A percentile compares a stretch with the other conserved stretches of the same genome.
phyloP scores from a whole-genome alignment of 2,329 filamentous ascomycete species.

The Sphaerulina musiva region DNA sequence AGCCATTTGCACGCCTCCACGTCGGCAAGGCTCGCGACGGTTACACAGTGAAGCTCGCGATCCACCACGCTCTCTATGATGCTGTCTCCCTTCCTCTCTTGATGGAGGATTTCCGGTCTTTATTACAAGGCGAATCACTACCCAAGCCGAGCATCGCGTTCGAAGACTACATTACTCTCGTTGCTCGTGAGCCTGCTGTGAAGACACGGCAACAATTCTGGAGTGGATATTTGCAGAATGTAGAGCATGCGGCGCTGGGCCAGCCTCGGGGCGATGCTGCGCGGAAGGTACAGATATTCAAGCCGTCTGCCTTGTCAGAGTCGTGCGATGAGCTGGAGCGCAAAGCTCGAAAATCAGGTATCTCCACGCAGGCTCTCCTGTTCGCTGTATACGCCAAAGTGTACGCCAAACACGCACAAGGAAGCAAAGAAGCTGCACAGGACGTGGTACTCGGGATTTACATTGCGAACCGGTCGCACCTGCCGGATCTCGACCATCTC shows the following conservation, averaged over 20 bases:
- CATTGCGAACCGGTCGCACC: conserved; percentile 65
- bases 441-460: conserved; percentile 69
- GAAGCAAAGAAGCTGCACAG: background rate
- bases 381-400: conserved; percentile 62
- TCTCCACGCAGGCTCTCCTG: conserved; percentile 68
- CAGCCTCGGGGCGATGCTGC: conserved; percentile 16
- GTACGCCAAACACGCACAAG: conserved; percentile 33
- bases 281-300: conserved; percentile 41
- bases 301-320: conserved; percentile 41
- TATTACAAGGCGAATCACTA: conserved; percentile 19
- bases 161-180: conserved; percentile 38
- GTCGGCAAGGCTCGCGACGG: conserved; percentile 11
- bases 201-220: conserved; percentile 43
- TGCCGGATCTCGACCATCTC: conserved; percentile 46
- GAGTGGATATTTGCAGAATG: conserved; percentile 41
- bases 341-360: conserved; percentile 46
- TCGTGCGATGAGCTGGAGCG: conserved; percentile 39
- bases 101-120: conserved; percentile 43
- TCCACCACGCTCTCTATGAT: conserved; percentile 88
- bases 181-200: conserved; percentile 10
- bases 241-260: conserved; percentile 17
- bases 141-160: conserved; percentile 28
- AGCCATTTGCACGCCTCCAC: conserved; percentile 25
- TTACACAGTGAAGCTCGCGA: conserved; percentile 40
- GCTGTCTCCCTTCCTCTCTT: conserved; percentile 67